Conservation (phyloP, 129 eudicot genomes). For the Saussurea involucrata region DNA sequence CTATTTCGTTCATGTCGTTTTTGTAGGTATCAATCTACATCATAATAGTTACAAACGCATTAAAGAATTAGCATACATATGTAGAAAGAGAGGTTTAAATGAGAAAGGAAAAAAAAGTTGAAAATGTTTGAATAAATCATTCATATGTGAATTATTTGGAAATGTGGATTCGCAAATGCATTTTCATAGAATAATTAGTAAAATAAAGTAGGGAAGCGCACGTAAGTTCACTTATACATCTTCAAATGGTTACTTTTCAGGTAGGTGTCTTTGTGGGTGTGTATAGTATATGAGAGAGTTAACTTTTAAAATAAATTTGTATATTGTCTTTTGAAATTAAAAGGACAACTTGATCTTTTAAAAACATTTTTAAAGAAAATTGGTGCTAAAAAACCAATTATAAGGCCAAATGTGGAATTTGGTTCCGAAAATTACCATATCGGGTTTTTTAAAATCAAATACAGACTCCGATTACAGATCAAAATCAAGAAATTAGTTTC, state of each 20-base stretch:
- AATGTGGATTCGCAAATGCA: background rate
- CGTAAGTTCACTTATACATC: background rate
- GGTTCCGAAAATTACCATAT: no score
- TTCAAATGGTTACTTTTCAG: background rate
- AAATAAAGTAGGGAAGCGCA: no score
- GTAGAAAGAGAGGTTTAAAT: background rate
- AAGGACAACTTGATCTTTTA: background rate
- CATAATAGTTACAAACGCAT: background rate
- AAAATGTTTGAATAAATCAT: no score
- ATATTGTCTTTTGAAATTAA: no score
- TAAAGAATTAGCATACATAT: background rate
- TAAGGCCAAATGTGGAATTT: no score
- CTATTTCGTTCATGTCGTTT: constrained; percentile 62
- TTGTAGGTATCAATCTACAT: constrained; percentile 50
- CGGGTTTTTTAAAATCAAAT: background rate
- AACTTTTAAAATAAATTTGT: background rate
- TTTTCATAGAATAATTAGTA: background rate
- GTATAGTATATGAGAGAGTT: no score
- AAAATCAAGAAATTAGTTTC: background rate
- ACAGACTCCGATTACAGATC: background rate
- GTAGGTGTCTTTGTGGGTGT: no score
- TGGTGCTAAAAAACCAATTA: background rate
- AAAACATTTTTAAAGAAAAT: no score
- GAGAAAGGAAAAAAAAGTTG: background rate
- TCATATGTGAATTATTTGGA: no score